Evolutionary conservation across 2,329 filamentous ascomycete species (phyloP), one percentile per base, ranked within the genome.

Genomic region (Chaetomiaceae sp.): DNA sequence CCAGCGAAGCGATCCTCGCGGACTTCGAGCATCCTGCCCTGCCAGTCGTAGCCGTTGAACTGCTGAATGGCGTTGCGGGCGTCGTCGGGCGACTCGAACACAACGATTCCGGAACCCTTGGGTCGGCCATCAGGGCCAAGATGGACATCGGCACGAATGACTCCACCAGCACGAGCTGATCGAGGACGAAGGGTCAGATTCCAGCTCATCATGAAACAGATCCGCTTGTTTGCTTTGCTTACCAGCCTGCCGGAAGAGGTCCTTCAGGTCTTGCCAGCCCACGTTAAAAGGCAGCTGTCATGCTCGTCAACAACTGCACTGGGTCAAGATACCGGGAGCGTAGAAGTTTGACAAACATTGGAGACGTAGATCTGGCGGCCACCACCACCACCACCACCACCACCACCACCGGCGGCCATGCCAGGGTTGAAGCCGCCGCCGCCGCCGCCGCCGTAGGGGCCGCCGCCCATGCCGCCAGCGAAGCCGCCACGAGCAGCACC

Each of bases 1-100:
- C 81, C 83, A 49, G 93, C 93, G 64, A 90, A 98, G 48, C 93
- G 86, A 63, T 98, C 93, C 68, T 97, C 91, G 53, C 93, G 89
- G 53, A 98, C 93, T 66, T 98, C 93, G 41, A 98, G 80, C 42
- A 83, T 73, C 48, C 93, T 86, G 10, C 93, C 93, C 66, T 97
- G 91, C 93, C 93, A 98, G 55, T 98, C 93, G 65, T 95, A 97
- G 49, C 93, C 93, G 64, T 97, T 96, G 75, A 97, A 98, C 58
- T 96, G 90, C 62, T 89, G 83, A 56, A 98, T 98, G 18, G 93
- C 93, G 62, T 89, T 95, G 56, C 89, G 88, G 34, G 93, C 91
- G 68, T 98, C 93, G 49, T 97, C 90, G 1, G 89, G 81, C 48
- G 83, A 91, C 66, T 98, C 93, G 65, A 96, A 98, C 34, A 93